phyloP scores from a whole-genome alignment of 768 basidiomycete genomes.

The Termitomyces sp. region DNA sequence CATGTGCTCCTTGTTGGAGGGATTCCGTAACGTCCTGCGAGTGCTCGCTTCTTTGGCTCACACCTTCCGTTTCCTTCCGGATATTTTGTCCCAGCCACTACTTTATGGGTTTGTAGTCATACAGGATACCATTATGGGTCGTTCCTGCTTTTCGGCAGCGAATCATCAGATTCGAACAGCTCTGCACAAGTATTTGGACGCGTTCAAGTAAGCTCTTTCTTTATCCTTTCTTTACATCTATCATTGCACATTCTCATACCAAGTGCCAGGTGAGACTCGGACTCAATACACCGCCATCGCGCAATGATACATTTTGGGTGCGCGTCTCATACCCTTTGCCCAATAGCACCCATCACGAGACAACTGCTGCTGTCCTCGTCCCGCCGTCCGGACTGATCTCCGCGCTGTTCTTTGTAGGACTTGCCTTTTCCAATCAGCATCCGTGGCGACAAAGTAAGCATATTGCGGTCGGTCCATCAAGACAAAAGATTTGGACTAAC shows the following conservation, averaged over 20 bases:
- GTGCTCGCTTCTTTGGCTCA: background rate
- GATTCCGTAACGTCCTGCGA: background rate
- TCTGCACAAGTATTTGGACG: background rate
- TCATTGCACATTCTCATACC: background rate
- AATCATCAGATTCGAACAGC: background rate
- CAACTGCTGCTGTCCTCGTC: background rate
- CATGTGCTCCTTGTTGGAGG: background rate
- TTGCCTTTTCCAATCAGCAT: slow-evolving; percentile 3
- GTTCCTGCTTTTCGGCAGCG: background rate
- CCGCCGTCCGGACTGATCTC: background rate
- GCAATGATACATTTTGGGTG: background rate
- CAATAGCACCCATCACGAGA: slow-evolving; percentile 4
- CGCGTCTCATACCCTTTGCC: slow-evolving; percentile 7
- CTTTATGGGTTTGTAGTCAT: background rate
- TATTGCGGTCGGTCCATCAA: background rate
- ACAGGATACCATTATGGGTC: background rate
- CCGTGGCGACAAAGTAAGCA: background rate
- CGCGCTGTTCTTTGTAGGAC: background rate
- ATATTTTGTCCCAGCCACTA: background rate
- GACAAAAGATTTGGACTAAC: background rate
- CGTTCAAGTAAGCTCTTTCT: slow-evolving; percentile 1
- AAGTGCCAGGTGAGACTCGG: slow-evolving; percentile 1
- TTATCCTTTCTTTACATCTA: background rate
- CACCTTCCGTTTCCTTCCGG: slow-evolving; percentile 1
- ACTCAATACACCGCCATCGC: background rate